phyloP scores from a whole-genome alignment of 129 eudicot genomes.

The Chrysanthemum lavandulifolium region DNA sequence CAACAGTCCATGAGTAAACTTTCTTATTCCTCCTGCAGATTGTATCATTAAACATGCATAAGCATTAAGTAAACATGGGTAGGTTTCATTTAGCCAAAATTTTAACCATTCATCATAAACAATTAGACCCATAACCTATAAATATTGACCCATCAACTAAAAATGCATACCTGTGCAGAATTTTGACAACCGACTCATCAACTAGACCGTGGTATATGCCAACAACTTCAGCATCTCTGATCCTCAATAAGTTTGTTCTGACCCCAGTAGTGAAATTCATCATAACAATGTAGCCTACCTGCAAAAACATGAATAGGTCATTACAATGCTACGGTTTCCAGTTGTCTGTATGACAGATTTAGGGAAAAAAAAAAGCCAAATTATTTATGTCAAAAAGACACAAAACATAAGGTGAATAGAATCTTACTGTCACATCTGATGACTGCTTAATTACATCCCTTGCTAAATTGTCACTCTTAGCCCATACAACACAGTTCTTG shows the following conservation, averaged over 20 bases:
- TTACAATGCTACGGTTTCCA: conserved; percentile 3
- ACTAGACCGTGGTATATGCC: conserved; percentile 84
- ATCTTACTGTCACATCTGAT: conserved; percentile 55
- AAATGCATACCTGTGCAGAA: conserved; percentile 62
- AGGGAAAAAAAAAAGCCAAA: no score
- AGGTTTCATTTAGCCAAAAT: background rate
- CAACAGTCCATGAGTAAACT: conserved; percentile 96
- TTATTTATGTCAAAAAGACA: background rate
- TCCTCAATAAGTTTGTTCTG: conserved; percentile 67
- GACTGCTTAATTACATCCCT: conserved; percentile 72
- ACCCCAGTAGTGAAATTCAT: conserved; percentile 65
- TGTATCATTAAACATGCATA: background rate
- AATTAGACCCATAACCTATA: background rate
- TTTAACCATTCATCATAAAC: no score
- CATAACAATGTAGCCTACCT: conserved; percentile 97
- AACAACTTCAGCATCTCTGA: conserved; percentile 73
- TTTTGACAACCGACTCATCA: conserved; percentile 63
- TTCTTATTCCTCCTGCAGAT: conserved; percentile 72
- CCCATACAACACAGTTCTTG: conserved; percentile 86
- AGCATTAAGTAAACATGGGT: background rate
- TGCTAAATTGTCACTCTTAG: conserved; percentile 80
- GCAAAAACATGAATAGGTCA: conserved; percentile 19
- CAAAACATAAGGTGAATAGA: background rate
- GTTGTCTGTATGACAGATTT: background rate
- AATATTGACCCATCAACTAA: background rate